Conservation (phyloP, 768 basidiomycete species). For the Hericium rajendrae region DNA sequence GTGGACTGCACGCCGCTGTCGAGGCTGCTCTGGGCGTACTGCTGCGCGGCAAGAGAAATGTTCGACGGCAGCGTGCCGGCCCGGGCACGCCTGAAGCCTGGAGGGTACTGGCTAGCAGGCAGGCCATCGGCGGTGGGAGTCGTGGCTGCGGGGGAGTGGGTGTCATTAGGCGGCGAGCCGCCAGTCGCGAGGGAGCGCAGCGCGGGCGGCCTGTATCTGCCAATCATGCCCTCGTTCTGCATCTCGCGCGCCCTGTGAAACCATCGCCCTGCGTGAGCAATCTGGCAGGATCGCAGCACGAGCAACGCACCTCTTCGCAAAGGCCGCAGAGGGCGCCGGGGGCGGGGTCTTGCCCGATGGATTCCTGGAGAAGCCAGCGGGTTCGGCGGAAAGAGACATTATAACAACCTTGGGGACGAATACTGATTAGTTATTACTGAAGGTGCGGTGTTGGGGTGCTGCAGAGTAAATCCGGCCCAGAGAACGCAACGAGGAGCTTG, state of each 20-base stretch:
- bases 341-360: constrained; percentile 85
- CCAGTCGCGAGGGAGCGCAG: constrained; percentile 58
- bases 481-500: constrained; percentile 19
- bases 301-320: constrained; percentile 63
- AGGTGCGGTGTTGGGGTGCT: constrained; percentile 19
- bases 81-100: constrained; percentile 89
- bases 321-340: constrained; percentile 83
- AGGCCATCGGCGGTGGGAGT: constrained; percentile 47
- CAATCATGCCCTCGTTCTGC: constrained; percentile 64
- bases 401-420: constrained; percentile 48
- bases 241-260: constrained; percentile 70
- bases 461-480: constrained; percentile 9
- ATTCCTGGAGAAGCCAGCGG: constrained; percentile 72
- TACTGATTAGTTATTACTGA: constrained; percentile 78
- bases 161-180: constrained; percentile 66
- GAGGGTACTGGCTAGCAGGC: constrained; percentile 69
- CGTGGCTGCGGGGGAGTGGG: constrained; percentile 45
- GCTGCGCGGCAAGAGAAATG: constrained; percentile 78
- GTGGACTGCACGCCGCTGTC: constrained; percentile 36
- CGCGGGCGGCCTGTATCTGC: constrained; percentile 74
- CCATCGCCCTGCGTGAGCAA: constrained; percentile 6
- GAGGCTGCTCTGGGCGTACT: constrained; percentile 59
- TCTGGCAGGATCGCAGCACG: constrained; percentile 5
- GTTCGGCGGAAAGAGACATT: constrained; percentile 92
- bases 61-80: constrained; percentile 97